Base-by-base conservation (phyloP, 805 yeast species). In the Pichia cephalocereana region DNA sequence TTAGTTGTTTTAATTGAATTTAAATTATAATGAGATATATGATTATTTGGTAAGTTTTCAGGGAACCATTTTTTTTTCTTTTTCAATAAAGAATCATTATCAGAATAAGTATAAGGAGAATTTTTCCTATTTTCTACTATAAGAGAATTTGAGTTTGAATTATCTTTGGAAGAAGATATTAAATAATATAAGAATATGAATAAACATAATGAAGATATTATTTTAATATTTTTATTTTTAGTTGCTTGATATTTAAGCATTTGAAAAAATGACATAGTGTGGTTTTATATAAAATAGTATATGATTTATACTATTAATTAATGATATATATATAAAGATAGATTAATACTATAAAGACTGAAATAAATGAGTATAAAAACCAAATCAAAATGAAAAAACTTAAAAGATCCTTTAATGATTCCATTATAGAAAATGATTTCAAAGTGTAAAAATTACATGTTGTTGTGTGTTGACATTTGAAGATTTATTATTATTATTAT, bases 1-100 rank as follows among this genome's bases (percentile, higher is more conserved):
- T 85, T 73, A 4, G 90, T 77, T 4, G 91, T 76, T 27, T 80
- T 80, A 55, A 91, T 70, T 55, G 76, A 75, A 69, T 93, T 91
- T 70, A 93, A 74, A 66, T 91, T 88, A 61, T 84, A 87, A 60
- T 86, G 95, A 38, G 85, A 75, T 52, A 86, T 83, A 61, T 85
- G 93, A 58, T 84, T 83, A 44, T 77, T 76, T 26, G 86, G 86
- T 46, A 79, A 62, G 60, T 78, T 77, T 57, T 79, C 74, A 52
- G 86, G 80, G 48, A 80, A 73, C 42, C 77, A 70, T 18, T 38
- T 36, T 3, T 44, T 40, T 9, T 26, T 32, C 14, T n/a, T 23
- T 10, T 23, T 26, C 45, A 68, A 67, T 49, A 63, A 62, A 61
- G 77, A 77, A 54, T 74, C 75, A 43, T 1, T n/a, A 15, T 15